Evolutionary conservation across 2,329 filamentous ascomycete genomes (phyloP).

Genomic region (Cladosporium sphaerospermum): DNA sequence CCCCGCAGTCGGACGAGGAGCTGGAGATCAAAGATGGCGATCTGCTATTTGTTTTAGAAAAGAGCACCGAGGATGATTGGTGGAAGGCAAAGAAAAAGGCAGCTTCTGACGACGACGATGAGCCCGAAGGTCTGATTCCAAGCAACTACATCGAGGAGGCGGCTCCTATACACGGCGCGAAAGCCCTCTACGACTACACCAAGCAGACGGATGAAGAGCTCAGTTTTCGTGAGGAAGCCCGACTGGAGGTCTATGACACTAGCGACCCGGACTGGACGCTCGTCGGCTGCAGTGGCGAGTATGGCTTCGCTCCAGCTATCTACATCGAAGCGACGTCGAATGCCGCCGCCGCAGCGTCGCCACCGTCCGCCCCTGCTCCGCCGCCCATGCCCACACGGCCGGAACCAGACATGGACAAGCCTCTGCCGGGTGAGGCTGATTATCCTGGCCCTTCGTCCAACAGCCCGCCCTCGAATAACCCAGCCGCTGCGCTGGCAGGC

Average conservation of each 20-base stretch:
- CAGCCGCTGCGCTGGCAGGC: constrained; percentile 54
- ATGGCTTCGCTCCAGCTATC: constrained; percentile 90
- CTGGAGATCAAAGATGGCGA: constrained; percentile 80
- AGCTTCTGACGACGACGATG: constrained; percentile 73
- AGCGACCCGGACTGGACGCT: constrained; percentile 96
- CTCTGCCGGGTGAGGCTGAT: constrained; percentile 35
- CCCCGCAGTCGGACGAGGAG: constrained; percentile 79
- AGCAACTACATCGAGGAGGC: constrained; percentile 93
- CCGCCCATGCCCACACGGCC: constrained; percentile 37
- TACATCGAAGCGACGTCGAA: constrained; percentile 72
- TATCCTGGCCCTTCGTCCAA: constrained; percentile 38
- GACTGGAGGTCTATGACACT: constrained; percentile 78
- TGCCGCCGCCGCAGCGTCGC: constrained; percentile 36
- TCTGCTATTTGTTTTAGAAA: constrained; percentile 80
- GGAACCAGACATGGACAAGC: constrained; percentile 29
- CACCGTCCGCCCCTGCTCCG: constrained; percentile 17
- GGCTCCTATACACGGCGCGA: constrained; percentile 62
- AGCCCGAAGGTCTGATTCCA: constrained; percentile 82
- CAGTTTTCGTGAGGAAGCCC: constrained; percentile 84
- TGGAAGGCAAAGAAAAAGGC: constrained; percentile 95
- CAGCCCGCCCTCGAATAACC: constrained; percentile 37
- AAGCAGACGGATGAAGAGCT: constrained; percentile 96
- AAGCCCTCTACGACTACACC: constrained; percentile 96
- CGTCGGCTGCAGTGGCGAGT: constrained; percentile 76
- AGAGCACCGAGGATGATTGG: constrained; percentile 71